phyloP scores from a whole-genome alignment of 192 early-diverging fungal genomes.

The Dissophora globulifera region DNA sequence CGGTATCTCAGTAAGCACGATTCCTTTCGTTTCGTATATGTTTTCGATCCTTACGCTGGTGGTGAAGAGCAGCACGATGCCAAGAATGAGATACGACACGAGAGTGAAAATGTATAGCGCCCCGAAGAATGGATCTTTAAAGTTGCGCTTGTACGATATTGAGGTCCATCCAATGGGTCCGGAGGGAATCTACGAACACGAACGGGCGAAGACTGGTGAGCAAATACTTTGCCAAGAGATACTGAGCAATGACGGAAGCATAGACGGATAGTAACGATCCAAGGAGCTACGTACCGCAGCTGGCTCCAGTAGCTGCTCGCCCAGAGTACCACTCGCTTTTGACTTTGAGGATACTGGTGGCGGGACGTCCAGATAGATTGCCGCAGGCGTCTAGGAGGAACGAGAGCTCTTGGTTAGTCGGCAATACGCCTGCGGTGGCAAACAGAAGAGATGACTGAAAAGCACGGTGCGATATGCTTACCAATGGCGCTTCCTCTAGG shows the following conservation, averaged over 20 bases:
- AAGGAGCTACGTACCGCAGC: slow-evolving; percentile 41
- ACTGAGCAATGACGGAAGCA: no score
- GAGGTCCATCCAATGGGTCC: slow-evolving; percentile 56
- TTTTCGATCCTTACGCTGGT: slow-evolving; percentile 59
- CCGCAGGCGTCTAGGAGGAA: slow-evolving; percentile 57
- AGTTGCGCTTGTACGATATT: slow-evolving; percentile 55
- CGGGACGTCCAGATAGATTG: slow-evolving; percentile 64
- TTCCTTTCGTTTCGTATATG: no score
- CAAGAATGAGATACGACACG: slow-evolving; percentile 50
- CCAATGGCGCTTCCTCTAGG: slow-evolving; percentile 26
- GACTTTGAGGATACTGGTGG: slow-evolving; percentile 32
- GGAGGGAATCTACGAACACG: slow-evolving; percentile 30
- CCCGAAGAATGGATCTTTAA: slow-evolving; percentile 63
- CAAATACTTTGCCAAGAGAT: no score
- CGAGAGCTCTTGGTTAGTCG: background rate
- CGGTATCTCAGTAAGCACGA: no score
- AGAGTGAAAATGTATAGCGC: slow-evolving; percentile 52
- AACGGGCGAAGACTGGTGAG: no score
- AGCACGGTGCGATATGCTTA: slow-evolving; percentile 11
- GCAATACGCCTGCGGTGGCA: slow-evolving; percentile 15
- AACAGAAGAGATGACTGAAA: no score
- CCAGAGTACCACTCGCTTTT: slow-evolving; percentile 44
- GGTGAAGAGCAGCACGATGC: slow-evolving; percentile 59
- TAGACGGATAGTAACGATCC: background rate
- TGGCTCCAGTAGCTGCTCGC: slow-evolving; percentile 60